Conservation (phyloP, 2,329 filamentous ascomycete species). For the Calonectria henricotiae region DNA sequence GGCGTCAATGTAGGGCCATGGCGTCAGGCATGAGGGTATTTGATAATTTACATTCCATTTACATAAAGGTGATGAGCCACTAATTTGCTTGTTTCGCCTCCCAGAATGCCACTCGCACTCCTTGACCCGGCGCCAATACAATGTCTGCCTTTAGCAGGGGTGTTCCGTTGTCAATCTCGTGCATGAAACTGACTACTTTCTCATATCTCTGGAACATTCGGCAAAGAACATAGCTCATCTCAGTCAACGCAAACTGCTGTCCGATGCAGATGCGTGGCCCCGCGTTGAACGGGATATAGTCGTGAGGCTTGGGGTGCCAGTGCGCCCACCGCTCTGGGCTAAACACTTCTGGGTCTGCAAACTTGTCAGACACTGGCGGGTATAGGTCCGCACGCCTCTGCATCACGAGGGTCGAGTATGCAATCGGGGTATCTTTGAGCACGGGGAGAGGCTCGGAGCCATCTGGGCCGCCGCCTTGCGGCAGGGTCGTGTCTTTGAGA, state of each 20-base stretch:
- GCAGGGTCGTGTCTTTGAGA: conserved; percentile 82
- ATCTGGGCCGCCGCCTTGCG: conserved; percentile 78
- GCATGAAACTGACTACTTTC: conserved; percentile 73
- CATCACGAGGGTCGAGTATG: conserved; percentile 81
- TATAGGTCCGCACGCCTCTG: conserved; percentile 79
- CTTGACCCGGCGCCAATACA: conserved; percentile 73
- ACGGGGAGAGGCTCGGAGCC: conserved; percentile 75
- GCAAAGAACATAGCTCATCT: conserved; percentile 82
- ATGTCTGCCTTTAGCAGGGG: conserved; percentile 74
- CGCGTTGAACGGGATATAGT: conserved; percentile 84
- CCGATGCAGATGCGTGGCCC: conserved; percentile 83
- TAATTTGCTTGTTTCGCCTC: conserved; percentile 57
- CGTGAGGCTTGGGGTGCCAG: conserved; percentile 78
- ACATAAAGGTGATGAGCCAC: not conserved
- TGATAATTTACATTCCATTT: not conserved
- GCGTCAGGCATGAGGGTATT: not conserved
- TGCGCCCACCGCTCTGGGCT: conserved; percentile 78
- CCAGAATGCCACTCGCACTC: conserved; percentile 73
- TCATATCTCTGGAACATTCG: conserved; percentile 82
- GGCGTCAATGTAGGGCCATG: not conserved
- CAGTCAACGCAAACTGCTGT: conserved; percentile 86
- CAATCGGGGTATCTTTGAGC: conserved; percentile 76
- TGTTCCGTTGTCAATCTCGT: conserved; percentile 68
- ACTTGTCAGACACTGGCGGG: conserved; percentile 65
- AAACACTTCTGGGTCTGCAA: conserved; percentile 68